These are phyloP conservation scores for Lepidopterella palustris DNA, from an alignment of 495 filamentous ascomycete genomes.

Conservation along the genomic window DNA sequence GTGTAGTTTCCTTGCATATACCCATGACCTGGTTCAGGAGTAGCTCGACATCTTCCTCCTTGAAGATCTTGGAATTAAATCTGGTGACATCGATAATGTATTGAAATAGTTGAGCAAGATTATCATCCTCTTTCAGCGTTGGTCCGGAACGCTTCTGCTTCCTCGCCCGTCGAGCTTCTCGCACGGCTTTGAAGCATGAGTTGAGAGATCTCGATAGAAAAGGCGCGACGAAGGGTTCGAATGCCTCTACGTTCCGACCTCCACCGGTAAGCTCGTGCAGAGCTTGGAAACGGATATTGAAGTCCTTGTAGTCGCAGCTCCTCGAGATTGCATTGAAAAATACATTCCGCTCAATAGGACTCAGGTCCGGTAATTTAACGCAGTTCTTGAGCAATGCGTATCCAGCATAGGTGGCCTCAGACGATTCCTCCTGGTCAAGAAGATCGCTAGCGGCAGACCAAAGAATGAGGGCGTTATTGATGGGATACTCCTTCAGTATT, in stretches of 20 bases:
- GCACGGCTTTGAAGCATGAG: slow-evolving; percentile 49
- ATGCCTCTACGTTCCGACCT: slow-evolving; percentile 57
- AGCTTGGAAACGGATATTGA: slow-evolving; percentile 56
- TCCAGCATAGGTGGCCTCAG: slow-evolving; percentile 48
- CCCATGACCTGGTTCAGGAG: slow-evolving; percentile 62
- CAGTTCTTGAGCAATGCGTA: slow-evolving; percentile 61
- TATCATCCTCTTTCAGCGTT: slow-evolving; percentile 57
- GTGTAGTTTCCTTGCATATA: slow-evolving; percentile 69
- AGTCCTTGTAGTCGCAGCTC: slow-evolving; percentile 48
- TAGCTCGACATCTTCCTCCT: slow-evolving; percentile 56
- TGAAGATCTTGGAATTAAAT: slow-evolving; percentile 71
- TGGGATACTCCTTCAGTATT: slow-evolving; percentile 24
- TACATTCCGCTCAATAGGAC: slow-evolving; percentile 56
- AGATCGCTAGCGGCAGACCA: slow-evolving; percentile 62
- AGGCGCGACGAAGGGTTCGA: slow-evolving; percentile 55
- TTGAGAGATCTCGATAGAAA: slow-evolving; percentile 55
- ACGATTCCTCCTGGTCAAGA: slow-evolving; percentile 49
- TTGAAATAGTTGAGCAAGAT: slow-evolving; percentile 61
- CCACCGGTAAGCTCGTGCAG: slow-evolving; percentile 56
- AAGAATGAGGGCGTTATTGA: slow-evolving; percentile 44
- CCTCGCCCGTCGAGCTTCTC: slow-evolving; percentile 14
- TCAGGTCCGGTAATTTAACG: slow-evolving; percentile 52
- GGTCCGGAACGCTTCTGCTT: slow-evolving; percentile 34
- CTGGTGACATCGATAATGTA: slow-evolving; percentile 76
- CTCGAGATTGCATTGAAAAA: slow-evolving; percentile 56